A percentile compares a stretch with the other conserved stretches of the same genome.
phyloP scores from a whole-genome alignment of 129 eudicot genomes.

The Artemisia annua region DNA sequence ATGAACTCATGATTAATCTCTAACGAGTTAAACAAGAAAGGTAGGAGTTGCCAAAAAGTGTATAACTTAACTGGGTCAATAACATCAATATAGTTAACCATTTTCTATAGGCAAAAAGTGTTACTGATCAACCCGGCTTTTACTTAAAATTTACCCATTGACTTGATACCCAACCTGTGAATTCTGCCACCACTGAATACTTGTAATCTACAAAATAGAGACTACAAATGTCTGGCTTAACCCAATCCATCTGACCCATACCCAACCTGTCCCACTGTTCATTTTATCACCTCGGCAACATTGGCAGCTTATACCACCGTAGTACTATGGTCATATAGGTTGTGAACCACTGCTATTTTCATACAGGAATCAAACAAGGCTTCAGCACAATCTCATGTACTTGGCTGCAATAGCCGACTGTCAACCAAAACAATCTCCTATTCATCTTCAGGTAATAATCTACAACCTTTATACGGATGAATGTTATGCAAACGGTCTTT shows the following conservation, averaged over 20 bases:
- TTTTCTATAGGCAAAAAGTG: too few species aligned
- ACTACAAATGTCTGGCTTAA: too few species aligned
- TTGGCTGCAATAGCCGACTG: constrained; percentile 63
- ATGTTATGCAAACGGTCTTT: too few species aligned
- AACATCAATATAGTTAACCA: neutral
- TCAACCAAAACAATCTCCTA: constrained; percentile 50
- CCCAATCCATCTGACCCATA: too few species aligned
- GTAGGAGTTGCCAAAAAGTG: neutral
- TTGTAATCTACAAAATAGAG: too few species aligned
- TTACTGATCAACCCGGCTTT: too few species aligned
- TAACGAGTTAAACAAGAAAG: neutral
- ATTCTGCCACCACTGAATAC: neutral
- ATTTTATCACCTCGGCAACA: too few species aligned
- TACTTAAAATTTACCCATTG: neutral
- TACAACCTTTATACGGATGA: neutral
- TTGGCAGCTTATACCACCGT: neutral
- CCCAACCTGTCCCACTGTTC: too few species aligned
- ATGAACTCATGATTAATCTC: neutral
- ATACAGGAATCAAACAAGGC: constrained; percentile 53
- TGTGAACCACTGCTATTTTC: neutral
- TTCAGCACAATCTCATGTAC: constrained; percentile 60
- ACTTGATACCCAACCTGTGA: constrained; percentile 1
- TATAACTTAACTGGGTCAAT: neutral
- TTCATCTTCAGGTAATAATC: constrained; percentile 43
- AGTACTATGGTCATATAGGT: neutral